Percentiles rank a stretch among this genome's conserved stretches.
Evolutionary conservation across 495 filamentous ascomycete genomes (phyloP).

Genomic region (Pyrenopolyporus hunteri): DNA sequence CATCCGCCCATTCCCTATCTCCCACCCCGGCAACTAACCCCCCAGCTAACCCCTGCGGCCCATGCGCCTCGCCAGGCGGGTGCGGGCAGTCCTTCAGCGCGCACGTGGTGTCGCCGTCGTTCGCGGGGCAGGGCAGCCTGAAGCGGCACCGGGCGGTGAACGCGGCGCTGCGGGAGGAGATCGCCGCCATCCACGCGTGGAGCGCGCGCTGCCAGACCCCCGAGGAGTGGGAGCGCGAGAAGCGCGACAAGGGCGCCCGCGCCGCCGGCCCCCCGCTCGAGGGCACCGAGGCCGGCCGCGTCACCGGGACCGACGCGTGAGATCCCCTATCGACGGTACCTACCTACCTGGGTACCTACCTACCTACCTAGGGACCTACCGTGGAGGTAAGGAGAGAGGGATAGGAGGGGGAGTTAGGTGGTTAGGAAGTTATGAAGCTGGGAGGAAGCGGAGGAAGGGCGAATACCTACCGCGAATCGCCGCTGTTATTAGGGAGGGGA

Average conservation of each 20-base stretch:
- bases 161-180: constrained; percentile 84
- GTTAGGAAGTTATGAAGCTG: too few relatives aligned
- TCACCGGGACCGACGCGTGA: constrained; percentile 49
- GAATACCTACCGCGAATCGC: too few relatives aligned
- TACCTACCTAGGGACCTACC: too few relatives aligned
- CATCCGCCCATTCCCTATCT: neutral
- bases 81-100: constrained; percentile 96
- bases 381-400: neutral
- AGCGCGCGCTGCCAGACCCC: constrained; percentile 95
- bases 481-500: too few relatives aligned
- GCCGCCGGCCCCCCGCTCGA: constrained; percentile 49
- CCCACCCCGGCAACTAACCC: neutral
- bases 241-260: constrained; percentile 43
- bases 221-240: constrained; percentile 85
- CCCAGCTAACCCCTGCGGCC: constrained; percentile 13
- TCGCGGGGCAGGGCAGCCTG: constrained; percentile 84
- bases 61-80: too few relatives aligned
- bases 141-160: constrained; percentile 91
- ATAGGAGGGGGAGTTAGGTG: too few relatives aligned
- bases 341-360: too few relatives aligned
- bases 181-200: constrained; percentile 97
- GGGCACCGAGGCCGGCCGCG: constrained; percentile 49
- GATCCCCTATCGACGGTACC: too few relatives aligned
- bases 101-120: constrained; percentile 86
- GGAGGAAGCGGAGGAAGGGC: too few relatives aligned